These are phyloP conservation scores for Aspergillus neoniger DNA, from an alignment of 2,329 filamentous ascomycete genomes.

Conservation along the genomic window DNA sequence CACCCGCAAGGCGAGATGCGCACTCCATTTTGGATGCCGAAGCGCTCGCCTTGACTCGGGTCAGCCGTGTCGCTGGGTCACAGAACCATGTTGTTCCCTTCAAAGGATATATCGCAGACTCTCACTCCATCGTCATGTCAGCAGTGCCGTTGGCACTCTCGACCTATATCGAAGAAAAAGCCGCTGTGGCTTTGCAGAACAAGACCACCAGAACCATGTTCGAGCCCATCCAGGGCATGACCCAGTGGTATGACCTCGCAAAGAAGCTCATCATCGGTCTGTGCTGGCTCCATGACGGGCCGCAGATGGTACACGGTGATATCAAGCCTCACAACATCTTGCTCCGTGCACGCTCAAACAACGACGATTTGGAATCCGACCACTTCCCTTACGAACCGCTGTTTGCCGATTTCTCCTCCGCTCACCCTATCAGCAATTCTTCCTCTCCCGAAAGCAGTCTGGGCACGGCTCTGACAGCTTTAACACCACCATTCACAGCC, in stretches of 20 bases:
- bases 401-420: conserved; percentile 49
- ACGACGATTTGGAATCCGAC: conserved; percentile 11
- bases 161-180: conserved; percentile 42
- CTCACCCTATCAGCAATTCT: conserved; percentile 25
- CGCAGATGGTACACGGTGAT: conserved; percentile 50
- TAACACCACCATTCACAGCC: conserved; percentile 49
- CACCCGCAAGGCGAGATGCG: conserved; percentile 45
- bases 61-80: conserved; percentile 36
- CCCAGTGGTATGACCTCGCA: conserved; percentile 45
- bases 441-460: conserved; percentile 18
- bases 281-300: conserved; percentile 45
- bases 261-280: conserved; percentile 44
- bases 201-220: conserved; percentile 48
- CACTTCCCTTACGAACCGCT: conserved; percentile 44
- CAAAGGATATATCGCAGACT: conserved; percentile 43
- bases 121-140: conserved; percentile 46
- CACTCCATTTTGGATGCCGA: conserved; percentile 45
- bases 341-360: conserved; percentile 29
- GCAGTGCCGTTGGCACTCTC: conserved; percentile 48
- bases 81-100: conserved; percentile 47
- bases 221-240: conserved; percentile 46
- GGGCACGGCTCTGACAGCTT: conserved; percentile 37
- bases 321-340: conserved; percentile 52
- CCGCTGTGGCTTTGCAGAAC: conserved; percentile 29
- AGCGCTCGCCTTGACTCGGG: conserved; percentile 44